Conservation (phyloP, 345 rosid genomes). For the Limnanthes douglasii region DNA sequence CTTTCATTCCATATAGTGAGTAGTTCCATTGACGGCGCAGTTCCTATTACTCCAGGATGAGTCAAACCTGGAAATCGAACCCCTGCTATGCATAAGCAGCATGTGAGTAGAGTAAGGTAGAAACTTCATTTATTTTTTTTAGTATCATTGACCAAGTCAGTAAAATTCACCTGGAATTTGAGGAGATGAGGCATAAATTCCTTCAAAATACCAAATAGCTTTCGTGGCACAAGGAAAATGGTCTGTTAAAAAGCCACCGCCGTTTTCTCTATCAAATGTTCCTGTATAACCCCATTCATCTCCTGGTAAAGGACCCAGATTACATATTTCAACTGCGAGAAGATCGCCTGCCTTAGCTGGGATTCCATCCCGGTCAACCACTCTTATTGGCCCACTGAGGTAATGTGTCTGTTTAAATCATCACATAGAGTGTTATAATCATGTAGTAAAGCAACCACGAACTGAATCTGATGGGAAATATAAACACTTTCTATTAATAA, state of each 20-base stretch:
- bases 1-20: conserved; percentile 68
- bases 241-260: conserved; percentile 83
- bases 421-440: no score
- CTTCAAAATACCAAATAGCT: conserved; percentile 95
- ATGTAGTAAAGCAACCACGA: no score
- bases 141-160: no score
- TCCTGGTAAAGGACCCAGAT: conserved; percentile 77
- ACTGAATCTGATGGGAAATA: no score
- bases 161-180: conserved; percentile 56
- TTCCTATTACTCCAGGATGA: conserved; percentile 80
- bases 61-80: conserved; percentile 83
- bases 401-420: conserved; percentile 40
- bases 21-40: conserved; percentile 79
- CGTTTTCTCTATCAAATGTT: conserved; percentile 71
- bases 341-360: conserved; percentile 74
- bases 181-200: conserved; percentile 81
- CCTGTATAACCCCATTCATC: conserved; percentile 91
- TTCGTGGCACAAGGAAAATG: conserved; percentile 84
- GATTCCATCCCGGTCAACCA: conserved; percentile 44
- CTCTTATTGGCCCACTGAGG: conserved; percentile 66
- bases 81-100: conserved; percentile 21
- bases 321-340: conserved; percentile 69
- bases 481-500: no score
- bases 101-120: conserved; percentile 1
- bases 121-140: background rate